phyloP scores from a whole-genome alignment of 2,329 filamentous ascomycete species.

The Arachnomyces sp. region DNA sequence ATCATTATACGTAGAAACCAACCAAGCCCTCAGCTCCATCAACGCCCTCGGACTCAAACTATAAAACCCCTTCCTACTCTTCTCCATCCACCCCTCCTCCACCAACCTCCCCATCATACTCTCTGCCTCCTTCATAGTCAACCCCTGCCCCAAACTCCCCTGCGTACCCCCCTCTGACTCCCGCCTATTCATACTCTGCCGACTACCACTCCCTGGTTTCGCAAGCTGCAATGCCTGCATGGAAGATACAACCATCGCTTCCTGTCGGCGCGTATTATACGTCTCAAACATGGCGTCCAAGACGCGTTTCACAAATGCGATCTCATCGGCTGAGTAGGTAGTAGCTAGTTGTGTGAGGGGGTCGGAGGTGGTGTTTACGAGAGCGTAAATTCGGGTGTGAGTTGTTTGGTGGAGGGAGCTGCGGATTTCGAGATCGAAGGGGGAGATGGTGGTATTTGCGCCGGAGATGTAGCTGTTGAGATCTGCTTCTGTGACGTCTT shows the following conservation, averaged over 20 bases:
- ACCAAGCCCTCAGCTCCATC: slow-evolving; percentile 76
- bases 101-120: slow-evolving; percentile 60
- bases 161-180: slow-evolving; percentile 35
- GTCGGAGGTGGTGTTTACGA: slow-evolving; percentile 85
- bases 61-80: slow-evolving; percentile 63
- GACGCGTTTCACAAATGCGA: slow-evolving; percentile 78
- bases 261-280: slow-evolving; percentile 69
- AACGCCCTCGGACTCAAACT: slow-evolving; percentile 66
- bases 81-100: slow-evolving; percentile 76
- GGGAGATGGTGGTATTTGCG: slow-evolving; percentile 63
- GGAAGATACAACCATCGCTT: slow-evolving; percentile 72
- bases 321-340: slow-evolving; percentile 69
- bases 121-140: slow-evolving; percentile 74
- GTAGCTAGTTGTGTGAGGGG: slow-evolving; percentile 80
- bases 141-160: slow-evolving; percentile 36
- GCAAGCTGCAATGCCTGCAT: slow-evolving; percentile 69
- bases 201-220: slow-evolving; percentile 32
- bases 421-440: slow-evolving; percentile 82
- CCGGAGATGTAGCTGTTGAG: slow-evolving; percentile 61
- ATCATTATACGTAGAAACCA: slow-evolving; percentile 86
- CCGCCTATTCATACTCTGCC: slow-evolving; percentile 22
- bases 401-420: slow-evolving; percentile 60
- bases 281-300: slow-evolving; percentile 88
- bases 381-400: slow-evolving; percentile 60
- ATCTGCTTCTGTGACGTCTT: slow-evolving; percentile 59